phyloP scores from a whole-genome alignment of 2,329 filamentous ascomycete genomes.

The Lecanosticta acicola region DNA sequence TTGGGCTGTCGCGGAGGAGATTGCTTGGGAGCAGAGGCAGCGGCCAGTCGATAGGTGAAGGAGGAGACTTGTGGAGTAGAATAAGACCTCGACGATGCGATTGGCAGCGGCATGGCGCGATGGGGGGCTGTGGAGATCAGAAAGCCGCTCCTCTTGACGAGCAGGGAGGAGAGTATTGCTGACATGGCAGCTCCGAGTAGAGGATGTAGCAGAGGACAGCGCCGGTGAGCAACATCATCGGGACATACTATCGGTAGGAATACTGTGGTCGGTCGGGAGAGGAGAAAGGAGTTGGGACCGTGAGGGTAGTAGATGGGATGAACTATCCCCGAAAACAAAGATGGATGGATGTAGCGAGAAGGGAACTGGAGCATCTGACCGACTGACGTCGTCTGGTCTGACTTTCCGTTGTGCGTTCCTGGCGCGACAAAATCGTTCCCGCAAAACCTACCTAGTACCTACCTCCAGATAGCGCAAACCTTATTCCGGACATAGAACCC shows the following conservation, averaged over 20 bases:
- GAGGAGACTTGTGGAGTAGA: slow-evolving; percentile 1
- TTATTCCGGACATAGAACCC: too few species aligned
- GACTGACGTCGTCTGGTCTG: too few species aligned
- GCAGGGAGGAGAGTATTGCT: slow-evolving; percentile 15
- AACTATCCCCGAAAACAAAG: too few species aligned
- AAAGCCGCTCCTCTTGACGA: slow-evolving; percentile 15
- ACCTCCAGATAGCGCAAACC: too few species aligned
- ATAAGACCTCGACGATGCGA: slow-evolving; percentile 6
- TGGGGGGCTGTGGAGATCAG: slow-evolving; percentile 19
- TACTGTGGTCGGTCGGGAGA: too few species aligned
- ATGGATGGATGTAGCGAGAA: too few species aligned
- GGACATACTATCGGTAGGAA: neutral
- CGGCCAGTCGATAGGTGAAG: slow-evolving; percentile 36
- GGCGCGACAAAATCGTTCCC: too few species aligned
- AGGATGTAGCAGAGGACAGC: slow-evolving; percentile 17
- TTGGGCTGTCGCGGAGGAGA: slow-evolving; percentile 40
- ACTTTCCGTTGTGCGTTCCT: too few species aligned
- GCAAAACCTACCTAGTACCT: too few species aligned
- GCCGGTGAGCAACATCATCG: slow-evolving; percentile 17
- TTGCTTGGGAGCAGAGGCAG: slow-evolving; percentile 33
- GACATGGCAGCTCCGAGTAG: slow-evolving; percentile 24
- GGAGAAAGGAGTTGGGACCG: too few species aligned
- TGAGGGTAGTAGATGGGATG: too few species aligned
- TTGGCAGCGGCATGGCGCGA: slow-evolving; percentile 4
- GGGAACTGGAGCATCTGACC: too few species aligned